Base-by-base conservation (phyloP, 2,329 filamentous ascomycete species). In the Fusarium albosuccineum region DNA sequence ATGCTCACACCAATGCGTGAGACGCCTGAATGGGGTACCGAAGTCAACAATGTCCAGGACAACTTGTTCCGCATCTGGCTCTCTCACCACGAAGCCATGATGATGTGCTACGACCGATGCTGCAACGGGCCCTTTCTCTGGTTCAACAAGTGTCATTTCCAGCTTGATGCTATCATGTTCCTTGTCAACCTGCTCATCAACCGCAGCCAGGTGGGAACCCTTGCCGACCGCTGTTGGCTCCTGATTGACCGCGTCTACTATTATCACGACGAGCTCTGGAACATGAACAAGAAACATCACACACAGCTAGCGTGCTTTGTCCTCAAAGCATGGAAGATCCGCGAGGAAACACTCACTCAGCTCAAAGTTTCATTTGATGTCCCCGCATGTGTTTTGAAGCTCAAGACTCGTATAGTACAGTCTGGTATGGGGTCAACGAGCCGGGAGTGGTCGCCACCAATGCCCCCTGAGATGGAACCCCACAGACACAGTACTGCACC, bases 111-210 rank as follows among this genome's bases (percentile, higher is more conserved):
- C 33, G 29, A 49, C n/a, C 5, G 33, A 10, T 17, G 7, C 11
- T 10, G 27, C 29, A 29, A 33, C 14, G n/a, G 26, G 9, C 13
- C 7, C 16, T 59, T 60, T 14, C 5, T 37, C 3, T 59, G 60
- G 55, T 60, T 52, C n/a, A 49, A 55, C 7, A 51, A 42, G 13
- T 40, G 53, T 6, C 60, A 63, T 40, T 63, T 63, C 22, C 54
- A 63, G 22, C 27, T 44, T 26, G 60, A 63, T 13, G 49, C 50
- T 9, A 39, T 63, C 8, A 40, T 63, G 2, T 63, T 56, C 50
- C 37, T 63, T 17, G 60, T 42, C 9, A 41, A 55, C 9, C 55
- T 59, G 26, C 50, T 60, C 11, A 48, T 58, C 10, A 45, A 41
- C 26, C 51, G 60, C 2, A 17, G 44, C 8, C 34, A 44, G 8